phyloP scores from a whole-genome alignment of 805 yeast species.

The Nakazawaea wickerhamii region DNA sequence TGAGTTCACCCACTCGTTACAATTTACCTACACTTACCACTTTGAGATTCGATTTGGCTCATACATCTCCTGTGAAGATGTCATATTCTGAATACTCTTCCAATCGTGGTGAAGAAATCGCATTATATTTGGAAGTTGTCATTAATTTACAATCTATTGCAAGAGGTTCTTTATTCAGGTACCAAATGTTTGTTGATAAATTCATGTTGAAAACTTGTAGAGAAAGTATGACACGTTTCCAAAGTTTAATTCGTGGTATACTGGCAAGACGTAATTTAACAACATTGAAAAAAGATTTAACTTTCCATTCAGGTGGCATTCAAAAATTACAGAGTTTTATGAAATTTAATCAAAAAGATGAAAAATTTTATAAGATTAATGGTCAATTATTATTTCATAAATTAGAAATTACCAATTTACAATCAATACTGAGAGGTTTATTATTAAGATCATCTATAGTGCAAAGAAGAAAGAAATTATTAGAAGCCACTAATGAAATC shows the following conservation, averaged over 20 bases:
- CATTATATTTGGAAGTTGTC: conserved; percentile 23
- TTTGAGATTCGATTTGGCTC: too few species aligned
- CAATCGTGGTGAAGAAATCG: conserved; percentile 6
- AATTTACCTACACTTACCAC: neutral
- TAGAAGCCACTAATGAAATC: conserved; percentile 20
- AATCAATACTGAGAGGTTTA: conserved; percentile 31
- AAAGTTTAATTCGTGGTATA: conserved; percentile 48
- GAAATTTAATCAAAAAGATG: conserved; percentile 23
- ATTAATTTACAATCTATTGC: conserved; percentile 61
- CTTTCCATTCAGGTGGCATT: conserved; percentile 24
- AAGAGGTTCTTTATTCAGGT: conserved; percentile 65
- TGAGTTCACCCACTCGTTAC: neutral
- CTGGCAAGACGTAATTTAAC: conserved; percentile 25
- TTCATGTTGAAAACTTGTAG: conserved; percentile 56
- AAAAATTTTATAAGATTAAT: conserved; percentile 16
- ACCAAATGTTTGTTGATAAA: conserved; percentile 53
- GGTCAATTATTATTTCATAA: conserved; percentile 17
- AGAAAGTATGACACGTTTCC: conserved; percentile 43
- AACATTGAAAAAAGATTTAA: conserved; percentile 13
- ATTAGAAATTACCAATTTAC: conserved; percentile 24
- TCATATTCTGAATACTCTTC: neutral
- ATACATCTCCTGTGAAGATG: neutral
- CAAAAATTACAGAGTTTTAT: conserved; percentile 35
- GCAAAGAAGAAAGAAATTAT: conserved; percentile 14
- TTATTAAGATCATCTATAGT: conserved; percentile 15